Evolutionary conservation across 140 eudicot species (phyloP).

Genomic region (Stevia rebaudiana): DNA sequence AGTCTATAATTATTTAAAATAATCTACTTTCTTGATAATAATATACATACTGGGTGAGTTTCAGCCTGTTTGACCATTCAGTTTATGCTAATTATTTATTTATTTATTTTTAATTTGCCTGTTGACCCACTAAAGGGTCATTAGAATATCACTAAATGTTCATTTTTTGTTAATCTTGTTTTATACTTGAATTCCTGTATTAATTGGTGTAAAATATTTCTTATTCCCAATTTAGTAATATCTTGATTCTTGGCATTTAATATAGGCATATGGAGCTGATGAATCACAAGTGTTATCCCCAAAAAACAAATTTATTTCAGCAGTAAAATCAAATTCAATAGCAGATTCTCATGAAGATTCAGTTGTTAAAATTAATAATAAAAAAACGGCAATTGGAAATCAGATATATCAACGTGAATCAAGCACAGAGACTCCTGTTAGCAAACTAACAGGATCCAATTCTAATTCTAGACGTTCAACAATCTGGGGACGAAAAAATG

Average conservation of each 20-base stretch:
- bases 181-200: not conserved
- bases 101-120: not conserved
- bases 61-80: not conserved
- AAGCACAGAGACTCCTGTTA: slow-evolving; percentile 38
- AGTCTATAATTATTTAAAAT: not conserved
- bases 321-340: slow-evolving; percentile 36
- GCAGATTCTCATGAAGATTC: slow-evolving; percentile 37
- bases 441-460: slow-evolving; percentile 41
- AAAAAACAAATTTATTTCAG: slow-evolving; percentile 20
- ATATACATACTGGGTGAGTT: not conserved
- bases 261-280: slow-evolving; percentile 63
- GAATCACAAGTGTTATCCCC: slow-evolving; percentile 65
- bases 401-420: slow-evolving; percentile 31
- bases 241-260: slow-evolving; percentile 11
- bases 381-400: not conserved
- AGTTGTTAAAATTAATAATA: slow-evolving; percentile 31
- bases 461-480: slow-evolving; percentile 53
- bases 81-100: not conserved
- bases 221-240: slow-evolving; percentile 3
- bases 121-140: too few species aligned
- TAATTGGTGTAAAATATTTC: not conserved
- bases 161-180: not conserved
- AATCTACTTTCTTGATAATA: not conserved
- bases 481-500: slow-evolving; percentile 67
- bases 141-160: not conserved